Percentiles rank a stretch among this genome's conserved stretches.
Conservation (phyloP, 2,329 filamentous ascomycete genomes). For the Shiraia bambusicola region DNA sequence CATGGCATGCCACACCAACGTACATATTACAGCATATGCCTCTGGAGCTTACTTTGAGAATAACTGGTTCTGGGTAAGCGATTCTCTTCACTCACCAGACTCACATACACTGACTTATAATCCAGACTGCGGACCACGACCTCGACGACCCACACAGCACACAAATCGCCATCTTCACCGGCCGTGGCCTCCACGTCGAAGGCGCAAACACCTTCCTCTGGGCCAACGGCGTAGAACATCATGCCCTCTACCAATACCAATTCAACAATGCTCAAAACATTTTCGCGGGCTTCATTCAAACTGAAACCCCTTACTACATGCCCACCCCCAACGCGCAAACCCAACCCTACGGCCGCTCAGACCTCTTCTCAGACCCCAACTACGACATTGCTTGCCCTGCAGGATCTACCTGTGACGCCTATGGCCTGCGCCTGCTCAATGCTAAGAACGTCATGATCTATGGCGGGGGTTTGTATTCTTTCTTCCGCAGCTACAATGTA, state of each 20-base stretch:
- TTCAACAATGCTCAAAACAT: slow-evolving; percentile 74
- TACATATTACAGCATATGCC: slow-evolving; percentile 54
- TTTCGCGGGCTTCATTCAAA: slow-evolving; percentile 82
- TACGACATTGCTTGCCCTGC: slow-evolving; percentile 54
- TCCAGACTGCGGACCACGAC: slow-evolving; percentile 79
- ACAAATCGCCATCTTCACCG: slow-evolving; percentile 82
- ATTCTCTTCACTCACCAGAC: not conserved
- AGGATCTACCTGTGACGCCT: slow-evolving; percentile 48
- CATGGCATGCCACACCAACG: slow-evolving; percentile 64
- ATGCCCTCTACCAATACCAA: slow-evolving; percentile 76
- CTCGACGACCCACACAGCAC: slow-evolving; percentile 73
- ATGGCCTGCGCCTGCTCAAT: slow-evolving; percentile 64
- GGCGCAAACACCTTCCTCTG: slow-evolving; percentile 53
- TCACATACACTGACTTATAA: slow-evolving; percentile 4
- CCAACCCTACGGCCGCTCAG: slow-evolving; percentile 58
- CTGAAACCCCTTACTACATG: slow-evolving; percentile 85
- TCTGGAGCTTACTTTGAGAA: slow-evolving; percentile 79
- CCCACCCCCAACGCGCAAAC: slow-evolving; percentile 72
- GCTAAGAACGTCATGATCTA: slow-evolving; percentile 61
- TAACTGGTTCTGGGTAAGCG: slow-evolving; percentile 74
- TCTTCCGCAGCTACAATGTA: slow-evolving; percentile 64
- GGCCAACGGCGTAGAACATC: slow-evolving; percentile 67
- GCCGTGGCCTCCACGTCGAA: slow-evolving; percentile 79
- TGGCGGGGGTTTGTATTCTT: slow-evolving; percentile 68
- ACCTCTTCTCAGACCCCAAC: slow-evolving; percentile 65